These are phyloP conservation scores for Fusarium musae DNA, from an alignment of 2,329 filamentous ascomycete species.

Conservation along the genomic window DNA sequence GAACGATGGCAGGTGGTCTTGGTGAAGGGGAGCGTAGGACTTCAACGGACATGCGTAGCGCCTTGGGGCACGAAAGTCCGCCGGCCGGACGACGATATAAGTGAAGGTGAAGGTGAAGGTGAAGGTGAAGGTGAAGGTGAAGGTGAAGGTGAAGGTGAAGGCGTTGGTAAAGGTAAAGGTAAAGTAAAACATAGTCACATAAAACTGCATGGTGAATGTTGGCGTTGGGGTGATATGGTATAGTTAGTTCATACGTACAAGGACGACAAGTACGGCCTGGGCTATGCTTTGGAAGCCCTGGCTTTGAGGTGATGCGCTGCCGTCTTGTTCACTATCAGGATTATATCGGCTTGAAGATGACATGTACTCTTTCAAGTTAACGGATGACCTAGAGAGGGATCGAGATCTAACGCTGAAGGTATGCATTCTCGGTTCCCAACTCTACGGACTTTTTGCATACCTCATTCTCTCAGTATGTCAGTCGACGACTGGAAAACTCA, in stretches of 20 bases:
- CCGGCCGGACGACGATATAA: slow-evolving; percentile 19
- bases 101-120: slow-evolving; percentile 23
- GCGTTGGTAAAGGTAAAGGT: background rate
- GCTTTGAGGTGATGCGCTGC: background rate
- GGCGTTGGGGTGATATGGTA: slow-evolving; percentile 24
- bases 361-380: background rate
- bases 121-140: background rate
- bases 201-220: slow-evolving; percentile 19
- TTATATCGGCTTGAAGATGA: background rate
- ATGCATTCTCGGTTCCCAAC: background rate
- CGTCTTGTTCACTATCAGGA: background rate
- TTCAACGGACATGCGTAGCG: slow-evolving; percentile 37
- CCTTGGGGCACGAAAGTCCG: slow-evolving; percentile 22
- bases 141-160: slow-evolving; percentile 9
- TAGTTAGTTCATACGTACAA: slow-evolving; percentile 1
- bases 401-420: background rate
- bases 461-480: background rate
- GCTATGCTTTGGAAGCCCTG: background rate
- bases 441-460: background rate
- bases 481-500: background rate
- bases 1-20: slow-evolving; percentile 42
- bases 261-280: background rate
- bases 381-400: background rate
- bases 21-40: slow-evolving; percentile 42
- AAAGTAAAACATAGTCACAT: slow-evolving; percentile 11